A percentile compares a stretch with the other conserved stretches of the same genome.
phyloP scores from a whole-genome alignment of 768 basidiomycete species.

The Trametes elegans region DNA sequence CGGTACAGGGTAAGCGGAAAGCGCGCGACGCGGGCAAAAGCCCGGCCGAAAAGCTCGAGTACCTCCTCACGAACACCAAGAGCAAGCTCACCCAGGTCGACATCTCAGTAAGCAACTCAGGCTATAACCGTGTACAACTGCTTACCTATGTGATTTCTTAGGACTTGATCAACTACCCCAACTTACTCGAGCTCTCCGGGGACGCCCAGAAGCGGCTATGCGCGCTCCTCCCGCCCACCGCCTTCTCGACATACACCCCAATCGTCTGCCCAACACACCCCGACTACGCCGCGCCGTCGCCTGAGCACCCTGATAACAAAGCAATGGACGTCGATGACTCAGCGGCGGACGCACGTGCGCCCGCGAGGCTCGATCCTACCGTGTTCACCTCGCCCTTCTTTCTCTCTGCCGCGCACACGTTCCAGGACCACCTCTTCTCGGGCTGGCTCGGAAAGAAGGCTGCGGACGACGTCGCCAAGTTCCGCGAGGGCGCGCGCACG shows the following conservation, averaged over 20 bases:
- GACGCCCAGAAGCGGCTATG: conserved; percentile 27
- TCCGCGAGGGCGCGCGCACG: conserved; percentile 40
- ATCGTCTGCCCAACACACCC: conserved; percentile 28
- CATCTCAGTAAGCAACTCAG: conserved; percentile 39
- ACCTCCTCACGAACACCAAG: conserved; percentile 44
- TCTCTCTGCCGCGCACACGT: conserved; percentile 51
- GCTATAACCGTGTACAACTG: background rate
- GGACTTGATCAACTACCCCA: conserved; percentile 25
- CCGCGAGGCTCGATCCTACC: conserved; percentile 33
- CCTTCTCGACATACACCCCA: conserved; percentile 24
- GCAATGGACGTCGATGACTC: conserved; percentile 15
- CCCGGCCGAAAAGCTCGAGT: conserved; percentile 36
- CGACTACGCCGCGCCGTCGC: background rate
- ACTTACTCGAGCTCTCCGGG: conserved; percentile 26
- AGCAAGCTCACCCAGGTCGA: conserved; percentile 49
- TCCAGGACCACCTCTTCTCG: conserved; percentile 58
- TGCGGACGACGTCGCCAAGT: conserved; percentile 39
- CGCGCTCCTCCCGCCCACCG: conserved; percentile 29
- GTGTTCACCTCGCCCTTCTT: conserved; percentile 54
- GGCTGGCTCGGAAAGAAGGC: conserved; percentile 50
- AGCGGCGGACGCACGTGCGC: background rate
- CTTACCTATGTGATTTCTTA: background rate
- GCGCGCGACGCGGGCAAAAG: conserved; percentile 19
- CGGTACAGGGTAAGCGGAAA: conserved; percentile 9
- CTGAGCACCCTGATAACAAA: background rate